phyloP scores from a whole-genome alignment of 257 asterid species.

The Forsythia viridissima region DNA sequence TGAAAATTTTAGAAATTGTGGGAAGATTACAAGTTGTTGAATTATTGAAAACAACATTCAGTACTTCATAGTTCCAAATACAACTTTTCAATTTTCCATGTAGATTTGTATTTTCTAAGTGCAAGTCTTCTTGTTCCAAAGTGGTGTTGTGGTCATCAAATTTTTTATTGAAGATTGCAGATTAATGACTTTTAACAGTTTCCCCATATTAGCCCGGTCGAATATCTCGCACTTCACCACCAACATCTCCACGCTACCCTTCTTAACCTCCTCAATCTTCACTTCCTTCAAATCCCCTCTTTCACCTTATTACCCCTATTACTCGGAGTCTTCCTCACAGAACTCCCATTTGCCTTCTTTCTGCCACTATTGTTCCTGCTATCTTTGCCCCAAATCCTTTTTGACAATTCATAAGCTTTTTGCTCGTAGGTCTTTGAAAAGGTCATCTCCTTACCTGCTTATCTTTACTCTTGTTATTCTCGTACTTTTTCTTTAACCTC shows the following conservation, averaged over 20 bases:
- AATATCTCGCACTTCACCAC: constrained; percentile 28
- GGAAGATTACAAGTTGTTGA: no score
- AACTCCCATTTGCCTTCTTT: constrained; percentile 25
- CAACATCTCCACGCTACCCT: neutral
- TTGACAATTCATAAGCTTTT: constrained; percentile 41
- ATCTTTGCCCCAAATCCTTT: constrained; percentile 48
- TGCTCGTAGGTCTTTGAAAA: constrained; percentile 38
- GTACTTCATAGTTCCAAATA: no score
- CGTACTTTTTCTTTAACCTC: no score
- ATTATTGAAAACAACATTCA: no score
- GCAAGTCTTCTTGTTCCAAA: no score
- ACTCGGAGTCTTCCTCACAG: constrained; percentile 24
- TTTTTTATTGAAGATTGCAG: no score
- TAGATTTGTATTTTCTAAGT: no score
- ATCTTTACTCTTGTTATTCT: no score
- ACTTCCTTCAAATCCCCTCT: constrained; percentile 23
- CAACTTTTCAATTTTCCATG: no score
- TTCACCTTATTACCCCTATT: constrained; percentile 19
- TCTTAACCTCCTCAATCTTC: constrained; percentile 15
- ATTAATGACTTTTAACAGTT: neutral
- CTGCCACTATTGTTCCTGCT: constrained; percentile 16
- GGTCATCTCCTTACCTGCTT: no score
- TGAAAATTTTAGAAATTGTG: no score
- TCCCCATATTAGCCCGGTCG: constrained; percentile 29
- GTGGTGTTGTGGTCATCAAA: no score